Evolutionary conservation across 1,284 basidiomycete species (phyloP), one percentile per base, ranked within the genome.

Genomic region (Pseudozyma tsukubaensis): DNA sequence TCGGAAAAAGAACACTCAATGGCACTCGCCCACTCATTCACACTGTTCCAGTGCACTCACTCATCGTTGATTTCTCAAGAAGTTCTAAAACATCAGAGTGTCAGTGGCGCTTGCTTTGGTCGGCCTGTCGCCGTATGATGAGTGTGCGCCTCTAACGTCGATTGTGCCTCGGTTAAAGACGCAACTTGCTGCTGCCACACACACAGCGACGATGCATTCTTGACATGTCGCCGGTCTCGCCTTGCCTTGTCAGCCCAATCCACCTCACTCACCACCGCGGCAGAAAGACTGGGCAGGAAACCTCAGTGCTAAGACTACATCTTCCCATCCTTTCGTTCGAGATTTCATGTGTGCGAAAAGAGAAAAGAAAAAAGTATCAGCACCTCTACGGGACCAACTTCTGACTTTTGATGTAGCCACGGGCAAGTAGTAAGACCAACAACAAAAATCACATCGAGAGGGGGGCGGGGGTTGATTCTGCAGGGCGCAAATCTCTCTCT

Each of bases 1-100:
- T 49, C 47, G 57, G 57, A 59, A 48, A 40, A 54, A 39, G 44
- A 52, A 43, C 57, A 19, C 24, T 29, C 45, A n/a, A n/a, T n/a
- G n/a, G n/a, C n/a, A n/a, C n/a, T n/a, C n/a, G n/a, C n/a, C n/a
- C n/a, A 21, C 29, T 9, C 36, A 19, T 4, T 32, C 12, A 55
- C 54, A 49, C 54, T 56, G 54, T 19, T 49, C 54, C 29, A 39
- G 13, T 47, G 53, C 54, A n/a, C n/a, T n/a, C 44, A 11, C 24
- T n/a, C 19, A 12, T 29, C 3, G 14, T 14, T 47, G 45, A 6
- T 53, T 52, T 55, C 32, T 51, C 37, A n/a, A 39, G 43, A 50
- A 24, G 21, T 48, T 53, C 49, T 49, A 63, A 57, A 40, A 50
- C 24, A 12, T 59, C 34, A n/a, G 19, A 45, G 24, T 42, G 12